Percentiles rank a stretch among this genome's conserved stretches.
These are phyloP conservation scores for Tulasnella sp. DNA, from an alignment of 768 basidiomycete genomes.

Conservation along the genomic window DNA sequence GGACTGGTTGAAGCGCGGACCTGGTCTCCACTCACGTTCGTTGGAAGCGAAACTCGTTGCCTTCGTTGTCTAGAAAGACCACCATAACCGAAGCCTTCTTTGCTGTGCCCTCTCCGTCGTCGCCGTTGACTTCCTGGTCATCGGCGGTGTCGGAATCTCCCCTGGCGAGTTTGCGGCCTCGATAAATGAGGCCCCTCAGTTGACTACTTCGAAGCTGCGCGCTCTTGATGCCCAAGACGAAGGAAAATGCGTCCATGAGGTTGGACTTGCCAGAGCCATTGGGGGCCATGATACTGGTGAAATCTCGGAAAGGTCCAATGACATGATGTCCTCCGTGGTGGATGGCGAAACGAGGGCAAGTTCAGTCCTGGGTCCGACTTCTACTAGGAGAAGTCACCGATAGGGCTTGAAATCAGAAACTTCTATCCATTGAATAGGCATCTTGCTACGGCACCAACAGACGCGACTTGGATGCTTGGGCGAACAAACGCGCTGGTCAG, in stretches of 20 bases:
- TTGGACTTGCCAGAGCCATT: slow-evolving; percentile 99
- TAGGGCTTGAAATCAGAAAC: slow-evolving; percentile 98
- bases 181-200: slow-evolving; percentile 93
- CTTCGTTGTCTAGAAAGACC: slow-evolving; percentile 74
- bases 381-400: slow-evolving; percentile 50
- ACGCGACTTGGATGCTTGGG: not conserved
- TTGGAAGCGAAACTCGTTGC: slow-evolving; percentile 88
- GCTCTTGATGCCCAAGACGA: slow-evolving; percentile 95
- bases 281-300: slow-evolving; percentile 96
- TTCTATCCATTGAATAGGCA: slow-evolving; percentile 87
- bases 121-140: slow-evolving; percentile 54
- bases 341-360: slow-evolving; percentile 4
- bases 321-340: slow-evolving; percentile 69
- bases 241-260: slow-evolving; percentile 99
- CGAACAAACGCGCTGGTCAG: slow-evolving; percentile 17
- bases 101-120: slow-evolving; percentile 77
- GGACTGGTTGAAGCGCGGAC: not conserved
- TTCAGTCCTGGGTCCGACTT: not conserved
- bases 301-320: slow-evolving; percentile 89
- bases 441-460: slow-evolving; percentile 41
- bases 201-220: slow-evolving; percentile 91
- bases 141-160: slow-evolving; percentile 45
- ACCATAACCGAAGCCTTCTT: slow-evolving; percentile 96
- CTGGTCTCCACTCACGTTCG: slow-evolving; percentile 69
- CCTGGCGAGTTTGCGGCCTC: slow-evolving; percentile 70